Conservation (phyloP, 176 grass and related monocot species). For the Bolboschoenus planiculmis region DNA sequence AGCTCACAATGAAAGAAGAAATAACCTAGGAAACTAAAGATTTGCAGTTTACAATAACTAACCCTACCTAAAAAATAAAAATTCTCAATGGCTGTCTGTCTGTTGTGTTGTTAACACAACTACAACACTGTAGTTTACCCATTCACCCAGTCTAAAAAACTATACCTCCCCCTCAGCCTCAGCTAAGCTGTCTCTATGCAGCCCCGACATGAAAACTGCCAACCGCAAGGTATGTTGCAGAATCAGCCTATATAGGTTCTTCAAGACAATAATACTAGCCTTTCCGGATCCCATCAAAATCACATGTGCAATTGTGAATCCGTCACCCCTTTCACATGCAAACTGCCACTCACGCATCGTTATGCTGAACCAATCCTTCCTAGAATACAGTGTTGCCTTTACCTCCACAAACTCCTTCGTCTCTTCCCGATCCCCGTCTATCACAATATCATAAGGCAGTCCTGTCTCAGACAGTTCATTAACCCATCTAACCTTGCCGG, state of each 20-base stretch:
- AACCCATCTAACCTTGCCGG: constrained; percentile 60
- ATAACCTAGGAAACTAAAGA: not conserved
- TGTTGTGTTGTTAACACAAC: not conserved
- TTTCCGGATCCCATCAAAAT: constrained; percentile 36
- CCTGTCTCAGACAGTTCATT: constrained; percentile 66
- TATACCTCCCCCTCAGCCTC: constrained; percentile 7
- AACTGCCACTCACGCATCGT: constrained; percentile 82
- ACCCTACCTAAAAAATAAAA: not conserved
- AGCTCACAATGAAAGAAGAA: not conserved
- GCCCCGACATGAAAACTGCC: constrained; percentile 49
- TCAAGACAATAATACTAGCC: constrained; percentile 46
- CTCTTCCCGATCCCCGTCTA: constrained; percentile 22
- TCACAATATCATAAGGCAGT: constrained; percentile 70
- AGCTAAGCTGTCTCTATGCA: constrained; percentile 22
- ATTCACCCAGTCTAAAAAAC: not conserved
- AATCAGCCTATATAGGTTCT: constrained; percentile 59
- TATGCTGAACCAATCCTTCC: constrained; percentile 76
- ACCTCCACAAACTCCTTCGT: constrained; percentile 77
- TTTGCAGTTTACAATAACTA: not conserved
- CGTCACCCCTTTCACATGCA: constrained; percentile 54
- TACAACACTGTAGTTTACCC: not conserved
- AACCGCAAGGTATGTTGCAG: constrained; percentile 47
- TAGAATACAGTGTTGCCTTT: constrained; percentile 60
- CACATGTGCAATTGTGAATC: constrained; percentile 70
- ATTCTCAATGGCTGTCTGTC: not conserved